A percentile compares a stretch with the other conserved stretches of the same genome.
These are phyloP conservation scores for Sparassis latifolia DNA, from an alignment of 1,284 basidiomycete species.

Conservation along the genomic window DNA sequence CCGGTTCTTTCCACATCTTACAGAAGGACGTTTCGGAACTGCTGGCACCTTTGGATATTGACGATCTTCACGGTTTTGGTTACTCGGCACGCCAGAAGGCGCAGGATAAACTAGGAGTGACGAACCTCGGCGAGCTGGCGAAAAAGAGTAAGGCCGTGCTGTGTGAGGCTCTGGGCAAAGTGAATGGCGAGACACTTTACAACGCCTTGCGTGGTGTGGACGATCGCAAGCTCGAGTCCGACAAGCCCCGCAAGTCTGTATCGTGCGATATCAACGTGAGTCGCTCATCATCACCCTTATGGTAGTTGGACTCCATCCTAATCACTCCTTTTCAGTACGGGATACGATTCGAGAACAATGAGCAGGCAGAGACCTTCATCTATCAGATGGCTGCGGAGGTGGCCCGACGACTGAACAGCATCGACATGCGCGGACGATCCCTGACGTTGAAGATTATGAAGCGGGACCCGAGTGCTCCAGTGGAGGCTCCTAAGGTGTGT, in stretches of 20 bases:
- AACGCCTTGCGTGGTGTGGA: constrained; percentile 84
- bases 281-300: constrained; percentile 11
- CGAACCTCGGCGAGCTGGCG: constrained; percentile 63
- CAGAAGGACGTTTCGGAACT: constrained; percentile 48
- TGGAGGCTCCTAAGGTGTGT: constrained; percentile 86
- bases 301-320: constrained; percentile 7
- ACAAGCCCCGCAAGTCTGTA: constrained; percentile 82
- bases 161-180: constrained; percentile 73
- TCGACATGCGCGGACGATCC: constrained; percentile 63
- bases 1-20: constrained; percentile 72
- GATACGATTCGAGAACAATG: constrained; percentile 82
- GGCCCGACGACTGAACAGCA: constrained; percentile 58
- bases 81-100: constrained; percentile 68
- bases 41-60: constrained; percentile 75
- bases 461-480: constrained; percentile 78
- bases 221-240: constrained; percentile 70
- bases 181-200: constrained; percentile 79
- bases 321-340: constrained; percentile 62
- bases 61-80: constrained; percentile 87
- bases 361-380: constrained; percentile 78
- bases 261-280: constrained; percentile 88
- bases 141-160: constrained; percentile 57
- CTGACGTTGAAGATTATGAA: constrained; percentile 88
- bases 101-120: constrained; percentile 68
- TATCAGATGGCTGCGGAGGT: constrained; percentile 73